phyloP scores from a whole-genome alignment of 495 filamentous ascomycete genomes.

The Aspergillus asperescens region DNA sequence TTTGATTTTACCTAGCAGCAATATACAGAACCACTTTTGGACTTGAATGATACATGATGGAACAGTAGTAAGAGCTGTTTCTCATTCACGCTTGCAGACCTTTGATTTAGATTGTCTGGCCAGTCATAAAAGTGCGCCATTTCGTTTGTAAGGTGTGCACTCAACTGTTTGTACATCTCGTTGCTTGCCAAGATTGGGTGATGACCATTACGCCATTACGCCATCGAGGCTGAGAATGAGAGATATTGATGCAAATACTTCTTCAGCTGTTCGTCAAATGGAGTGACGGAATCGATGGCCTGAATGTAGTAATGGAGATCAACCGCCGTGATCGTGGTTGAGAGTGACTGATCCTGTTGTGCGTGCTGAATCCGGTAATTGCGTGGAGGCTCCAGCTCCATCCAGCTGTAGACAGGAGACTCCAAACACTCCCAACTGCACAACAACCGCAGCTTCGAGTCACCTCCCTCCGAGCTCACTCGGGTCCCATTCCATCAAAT shows the following conservation, averaged over 20 bases:
- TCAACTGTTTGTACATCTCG: too few relatives aligned
- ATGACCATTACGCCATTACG: too few relatives aligned
- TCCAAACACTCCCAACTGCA: too few relatives aligned
- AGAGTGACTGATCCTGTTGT: not conserved
- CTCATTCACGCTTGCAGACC: not conserved
- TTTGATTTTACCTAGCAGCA: not conserved
- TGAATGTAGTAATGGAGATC: not conserved
- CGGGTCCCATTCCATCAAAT: too few relatives aligned
- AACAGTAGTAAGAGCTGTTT: not conserved
- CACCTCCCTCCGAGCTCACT: too few relatives aligned
- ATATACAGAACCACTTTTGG: not conserved
- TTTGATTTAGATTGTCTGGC: too few relatives aligned
- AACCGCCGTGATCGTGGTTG: not conserved
- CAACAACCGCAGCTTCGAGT: too few relatives aligned
- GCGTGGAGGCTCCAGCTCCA: too few relatives aligned
- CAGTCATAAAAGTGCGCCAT: too few relatives aligned
- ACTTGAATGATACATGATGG: not conserved
- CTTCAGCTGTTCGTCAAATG: too few relatives aligned
- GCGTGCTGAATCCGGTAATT: not conserved
- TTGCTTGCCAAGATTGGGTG: too few relatives aligned
- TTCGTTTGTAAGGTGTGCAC: not conserved
- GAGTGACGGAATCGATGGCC: too few relatives aligned
- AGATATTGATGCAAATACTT: not conserved
- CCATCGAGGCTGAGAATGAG: slow-evolving; percentile 10
- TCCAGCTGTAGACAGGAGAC: not conserved